Evolutionary conservation across 2,329 filamentous ascomycete genomes (phyloP).

Genomic region (Penicillium concentricum): DNA sequence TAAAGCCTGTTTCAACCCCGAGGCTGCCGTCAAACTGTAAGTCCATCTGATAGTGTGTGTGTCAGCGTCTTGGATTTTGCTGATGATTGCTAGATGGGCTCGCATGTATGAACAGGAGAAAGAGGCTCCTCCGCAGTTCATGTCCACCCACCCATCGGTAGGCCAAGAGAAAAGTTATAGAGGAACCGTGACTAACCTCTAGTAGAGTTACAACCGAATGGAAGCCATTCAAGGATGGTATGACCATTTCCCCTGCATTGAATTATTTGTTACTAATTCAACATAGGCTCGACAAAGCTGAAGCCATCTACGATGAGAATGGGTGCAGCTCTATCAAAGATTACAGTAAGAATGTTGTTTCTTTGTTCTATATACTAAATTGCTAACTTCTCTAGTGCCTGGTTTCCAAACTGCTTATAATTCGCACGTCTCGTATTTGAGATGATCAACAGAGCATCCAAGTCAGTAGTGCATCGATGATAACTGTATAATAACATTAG

Average conservation of each 20-base stretch:
- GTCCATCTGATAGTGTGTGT: constrained; percentile 8
- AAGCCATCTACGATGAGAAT: constrained; percentile 39
- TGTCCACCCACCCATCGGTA: constrained; percentile 60
- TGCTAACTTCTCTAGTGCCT: constrained; percentile 16
- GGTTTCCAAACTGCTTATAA: constrained; percentile 19
- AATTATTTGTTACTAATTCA: constrained; percentile 14
- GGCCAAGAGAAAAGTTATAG: not conserved
- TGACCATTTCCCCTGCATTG: not conserved
- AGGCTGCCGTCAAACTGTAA: constrained; percentile 54
- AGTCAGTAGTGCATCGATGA: not conserved
- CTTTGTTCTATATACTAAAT: not conserved
- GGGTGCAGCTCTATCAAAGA: constrained; percentile 34
- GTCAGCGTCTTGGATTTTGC: not conserved
- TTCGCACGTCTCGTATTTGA: constrained; percentile 4
- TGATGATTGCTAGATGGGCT: constrained; percentile 42
- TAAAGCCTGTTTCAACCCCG: constrained; percentile 59
- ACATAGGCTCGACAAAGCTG: constrained; percentile 41
- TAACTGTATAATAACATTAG: not conserved
- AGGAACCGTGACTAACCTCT: not conserved
- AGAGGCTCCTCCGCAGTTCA: constrained; percentile 52
- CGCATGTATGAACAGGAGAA: constrained; percentile 52
- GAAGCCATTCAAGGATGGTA: constrained; percentile 56
- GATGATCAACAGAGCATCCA: constrained; percentile 1
- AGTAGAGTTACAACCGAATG: constrained; percentile 52
- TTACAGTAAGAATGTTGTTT: constrained; percentile 27